Base-by-base conservation (phyloP, 2,329 filamentous ascomycete genomes). In the Beauveria scarabaeidicola region DNA sequence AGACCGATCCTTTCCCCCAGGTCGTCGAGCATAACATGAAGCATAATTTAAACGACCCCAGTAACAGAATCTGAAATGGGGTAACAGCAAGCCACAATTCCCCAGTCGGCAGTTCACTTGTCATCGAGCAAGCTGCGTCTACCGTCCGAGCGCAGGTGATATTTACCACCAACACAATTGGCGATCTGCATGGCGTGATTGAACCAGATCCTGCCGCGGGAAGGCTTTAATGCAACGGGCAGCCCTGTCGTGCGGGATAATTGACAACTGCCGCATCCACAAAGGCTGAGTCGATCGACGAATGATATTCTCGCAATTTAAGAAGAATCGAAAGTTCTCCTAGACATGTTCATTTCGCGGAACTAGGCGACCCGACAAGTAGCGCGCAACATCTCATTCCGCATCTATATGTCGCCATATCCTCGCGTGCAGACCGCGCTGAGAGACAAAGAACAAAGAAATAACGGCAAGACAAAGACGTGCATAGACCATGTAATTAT, bases 181-280 rank as follows among this genome's bases (percentile, higher is more conserved):
- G 55, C 46, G 46, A 51, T 50, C 32, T 23, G 36, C 55, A 58
- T 58, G 55, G 55, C 55, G 55, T 58, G 46, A 58, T 58, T 25
- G 9, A 27, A 5, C 41, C 21, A 32, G 21, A 38, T 44, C n/a
- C 32, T 21, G 15, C 15, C 7, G 29, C 25, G 13, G 8, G 19
- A n/a, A 15, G 17, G 7, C 13, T 7, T 25, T 9, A 19, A 40
- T 48, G 29, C 43, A 25, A 48, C 52, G 25, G 52, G 19, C 15
- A 23, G 27, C 27, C 52, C 52, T 43, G 52, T 23, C 52, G 4
- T 25, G 27, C 17, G 17, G 17, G 23, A 23, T 9, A 17, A 29
- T 32, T 7, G 10, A 32, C 11, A 54, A 55, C 21, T 55, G 13
- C 40, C 27, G 52, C 52, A 44, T 43, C n/a, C n/a, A 55, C 32